A percentile compares a stretch with the other conserved stretches of the same genome.
These are phyloP conservation scores for Exophiala dermatitidis DNA, from an alignment of 2,329 filamentous ascomycete species.

Conservation along the genomic window DNA sequence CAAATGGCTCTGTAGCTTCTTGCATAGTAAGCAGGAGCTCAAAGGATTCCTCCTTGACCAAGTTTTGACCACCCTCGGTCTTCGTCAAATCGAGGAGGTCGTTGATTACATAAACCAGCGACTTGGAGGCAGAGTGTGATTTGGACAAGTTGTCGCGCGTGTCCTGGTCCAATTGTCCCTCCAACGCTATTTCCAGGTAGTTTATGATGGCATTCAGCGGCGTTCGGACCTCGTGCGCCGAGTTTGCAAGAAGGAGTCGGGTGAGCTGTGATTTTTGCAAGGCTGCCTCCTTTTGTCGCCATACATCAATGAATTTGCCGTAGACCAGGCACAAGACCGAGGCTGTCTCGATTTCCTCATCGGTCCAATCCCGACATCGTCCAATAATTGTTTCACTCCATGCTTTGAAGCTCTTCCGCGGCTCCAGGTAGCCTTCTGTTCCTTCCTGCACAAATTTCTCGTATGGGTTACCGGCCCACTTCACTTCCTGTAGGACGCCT, in stretches of 20 bases:
- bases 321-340: conserved; percentile 83
- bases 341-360: conserved; percentile 82
- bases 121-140: conserved; percentile 87
- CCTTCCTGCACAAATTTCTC: conserved; percentile 69
- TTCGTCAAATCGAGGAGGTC: conserved; percentile 84
- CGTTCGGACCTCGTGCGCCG: conserved; percentile 84
- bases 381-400: conserved; percentile 78
- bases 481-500: conserved; percentile 66
- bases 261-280: conserved; percentile 77
- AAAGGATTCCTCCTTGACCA: conserved; percentile 75
- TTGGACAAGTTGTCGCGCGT: conserved; percentile 76
- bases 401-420: conserved; percentile 67
- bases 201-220: conserved; percentile 92
- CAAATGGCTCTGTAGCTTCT: conserved; percentile 72
- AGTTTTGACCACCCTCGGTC: conserved; percentile 69
- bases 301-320: conserved; percentile 83
- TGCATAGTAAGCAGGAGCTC: conserved; percentile 62
- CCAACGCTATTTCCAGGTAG: conserved; percentile 82
- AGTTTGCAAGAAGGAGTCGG: conserved; percentile 71
- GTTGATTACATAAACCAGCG: conserved; percentile 88
- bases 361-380: conserved; percentile 79
- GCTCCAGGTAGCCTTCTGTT: conserved; percentile 67
- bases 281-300: conserved; percentile 82
- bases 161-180: conserved; percentile 70
- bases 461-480: conserved; percentile 82